Evolutionary conservation across 805 yeast genomes (phyloP).

Genomic region (Lachancea dasiensis): DNA sequence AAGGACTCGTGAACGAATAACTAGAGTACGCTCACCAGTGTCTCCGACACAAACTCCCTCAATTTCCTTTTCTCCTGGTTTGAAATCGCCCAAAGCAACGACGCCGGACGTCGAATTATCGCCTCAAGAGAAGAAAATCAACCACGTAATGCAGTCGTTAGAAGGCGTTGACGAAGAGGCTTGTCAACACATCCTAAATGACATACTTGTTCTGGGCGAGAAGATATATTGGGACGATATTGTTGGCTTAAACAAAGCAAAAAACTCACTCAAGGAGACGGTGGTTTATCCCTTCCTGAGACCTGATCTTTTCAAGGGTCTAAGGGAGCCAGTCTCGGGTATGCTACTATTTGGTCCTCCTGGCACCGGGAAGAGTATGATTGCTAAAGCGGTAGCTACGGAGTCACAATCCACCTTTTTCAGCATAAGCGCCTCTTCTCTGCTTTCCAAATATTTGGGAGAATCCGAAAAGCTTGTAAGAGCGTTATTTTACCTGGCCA

Average conservation of each 20-base stretch:
- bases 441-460: constrained; percentile 83
- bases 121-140: constrained; percentile 9
- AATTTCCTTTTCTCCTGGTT: constrained; percentile 6
- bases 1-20: background rate
- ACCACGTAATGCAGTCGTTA: constrained; percentile 28
- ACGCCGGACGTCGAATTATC: constrained; percentile 5
- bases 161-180: constrained; percentile 73
- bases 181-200: constrained; percentile 79
- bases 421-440: constrained; percentile 82
- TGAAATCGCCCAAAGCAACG: constrained; percentile 1
- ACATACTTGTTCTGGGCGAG: constrained; percentile 84
- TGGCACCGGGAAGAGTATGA: constrained; percentile 98
- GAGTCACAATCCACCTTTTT: constrained; percentile 92
- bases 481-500: constrained; percentile 80
- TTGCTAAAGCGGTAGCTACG: constrained; percentile 93
- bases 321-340: constrained; percentile 94
- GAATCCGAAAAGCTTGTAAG: constrained; percentile 91
- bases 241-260: constrained; percentile 88
- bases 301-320: constrained; percentile 86
- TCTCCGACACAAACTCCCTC: constrained; percentile 2
- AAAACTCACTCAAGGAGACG: constrained; percentile 82
- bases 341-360: constrained; percentile 97
- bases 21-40: constrained; percentile 5
- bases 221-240: constrained; percentile 93
- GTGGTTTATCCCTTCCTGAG: constrained; percentile 93